Conservation (phyloP, 148 eudicot species). For the Rhododendron molle region DNA sequence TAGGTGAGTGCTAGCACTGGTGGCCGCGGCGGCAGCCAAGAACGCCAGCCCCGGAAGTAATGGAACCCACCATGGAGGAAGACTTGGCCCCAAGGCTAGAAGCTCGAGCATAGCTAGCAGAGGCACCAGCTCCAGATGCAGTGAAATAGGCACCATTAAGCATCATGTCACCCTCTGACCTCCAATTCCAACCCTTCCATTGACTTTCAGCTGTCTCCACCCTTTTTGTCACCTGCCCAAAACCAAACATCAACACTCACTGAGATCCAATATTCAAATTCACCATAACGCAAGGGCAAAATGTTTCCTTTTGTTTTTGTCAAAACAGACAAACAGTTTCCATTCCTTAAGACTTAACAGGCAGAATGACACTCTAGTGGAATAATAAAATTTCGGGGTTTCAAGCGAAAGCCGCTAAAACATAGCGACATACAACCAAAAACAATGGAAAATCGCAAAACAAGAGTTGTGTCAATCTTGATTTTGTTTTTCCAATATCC, state of each 20-base stretch:
- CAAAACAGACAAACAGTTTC: not conserved
- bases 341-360: not conserved
- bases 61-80: conserved; percentile 72
- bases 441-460: not conserved
- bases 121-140: conserved; percentile 81
- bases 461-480: not conserved
- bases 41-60: conserved; percentile 76
- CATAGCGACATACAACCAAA: not conserved
- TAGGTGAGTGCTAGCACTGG: conserved; percentile 38
- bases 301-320: not conserved
- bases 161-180: conserved; percentile 85
- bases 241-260: not conserved
- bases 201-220: conserved; percentile 46
- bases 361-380: not conserved
- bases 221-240: conserved; percentile 74
- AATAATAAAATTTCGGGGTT: not conserved
- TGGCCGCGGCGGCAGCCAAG: conserved; percentile 66
- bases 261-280: not conserved
- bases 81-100: conserved; percentile 91
- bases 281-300: not conserved
- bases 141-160: conserved; percentile 90
- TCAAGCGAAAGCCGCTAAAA: not conserved
- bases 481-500: not conserved
- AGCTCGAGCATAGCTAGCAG: conserved; percentile 83
- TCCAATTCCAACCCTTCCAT: conserved; percentile 94